Evolutionary conservation across 495 filamentous ascomycete species (phyloP).

Genomic region (Neurospora africana): DNA sequence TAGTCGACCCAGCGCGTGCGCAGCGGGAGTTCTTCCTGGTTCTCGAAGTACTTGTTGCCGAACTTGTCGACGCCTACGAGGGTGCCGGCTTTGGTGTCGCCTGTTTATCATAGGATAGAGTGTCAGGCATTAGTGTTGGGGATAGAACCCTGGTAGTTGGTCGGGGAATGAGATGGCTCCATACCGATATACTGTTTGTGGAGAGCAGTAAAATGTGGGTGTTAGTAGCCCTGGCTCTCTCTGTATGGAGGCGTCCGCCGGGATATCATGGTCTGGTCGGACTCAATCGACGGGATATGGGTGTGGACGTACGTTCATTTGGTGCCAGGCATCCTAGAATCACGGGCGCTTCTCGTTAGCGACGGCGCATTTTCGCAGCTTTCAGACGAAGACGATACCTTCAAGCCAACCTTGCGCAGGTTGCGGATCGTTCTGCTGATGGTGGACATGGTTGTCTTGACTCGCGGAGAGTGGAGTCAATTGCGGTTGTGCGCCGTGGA

Average conservation of each 20-base stretch:
- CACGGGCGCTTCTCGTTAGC: constrained; percentile 8
- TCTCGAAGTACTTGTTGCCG: constrained; percentile 98
- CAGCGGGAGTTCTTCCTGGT: constrained; percentile 87
- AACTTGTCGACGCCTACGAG: constrained; percentile 78
- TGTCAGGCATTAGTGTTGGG: no score
- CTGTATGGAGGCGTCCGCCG: neutral
- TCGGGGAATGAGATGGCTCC: constrained; percentile 2
- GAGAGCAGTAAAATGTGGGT: constrained; percentile 1
- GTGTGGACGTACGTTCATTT: constrained; percentile 68
- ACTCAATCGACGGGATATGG: neutral
- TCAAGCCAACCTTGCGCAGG: constrained; percentile 74
- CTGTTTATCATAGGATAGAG: constrained; percentile 27
- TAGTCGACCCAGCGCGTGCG: constrained; percentile 98
- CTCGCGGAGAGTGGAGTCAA: constrained; percentile 4
- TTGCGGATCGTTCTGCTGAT: constrained; percentile 78
- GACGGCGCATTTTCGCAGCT: constrained; percentile 5
- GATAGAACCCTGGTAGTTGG: no score
- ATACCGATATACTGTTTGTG: constrained; percentile 56
- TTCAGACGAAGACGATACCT: constrained; percentile 39
- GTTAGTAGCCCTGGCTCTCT: constrained; percentile 18
- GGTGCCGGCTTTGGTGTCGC: constrained; percentile 92
- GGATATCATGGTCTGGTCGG: neutral
- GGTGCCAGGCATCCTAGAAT: constrained; percentile 71
- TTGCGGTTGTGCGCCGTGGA: constrained; percentile 6
- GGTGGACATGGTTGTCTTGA: constrained; percentile 64